Percentiles rank a stretch among this genome's conserved stretches.
Conservation (phyloP, 1,284 basidiomycete species). For the Sanguinoderma infundibulare region DNA sequence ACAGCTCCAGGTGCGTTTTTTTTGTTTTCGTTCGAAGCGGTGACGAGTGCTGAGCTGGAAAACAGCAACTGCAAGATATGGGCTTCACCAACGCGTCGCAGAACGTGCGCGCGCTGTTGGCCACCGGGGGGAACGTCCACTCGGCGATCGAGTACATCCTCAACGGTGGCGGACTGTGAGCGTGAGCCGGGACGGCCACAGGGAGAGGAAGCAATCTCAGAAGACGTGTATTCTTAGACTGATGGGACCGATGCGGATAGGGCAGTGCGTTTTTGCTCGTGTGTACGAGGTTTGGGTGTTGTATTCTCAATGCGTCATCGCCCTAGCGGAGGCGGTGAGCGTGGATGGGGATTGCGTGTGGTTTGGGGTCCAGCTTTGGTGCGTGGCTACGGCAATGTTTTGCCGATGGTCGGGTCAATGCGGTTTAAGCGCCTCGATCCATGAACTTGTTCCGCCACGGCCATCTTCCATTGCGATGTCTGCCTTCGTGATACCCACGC, state of each 20-base stretch:
- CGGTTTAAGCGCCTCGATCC: background rate
- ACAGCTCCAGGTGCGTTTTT: slow-evolving; percentile 68
- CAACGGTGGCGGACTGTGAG: slow-evolving; percentile 69
- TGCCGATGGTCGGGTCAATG: background rate
- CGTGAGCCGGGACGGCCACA: background rate
- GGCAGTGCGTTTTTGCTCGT: background rate
- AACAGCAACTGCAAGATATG: slow-evolving; percentile 87
- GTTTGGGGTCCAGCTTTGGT: background rate
- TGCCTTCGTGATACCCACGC: too few relatives aligned
- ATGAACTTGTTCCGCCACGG: background rate
- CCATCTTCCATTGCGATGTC: too few relatives aligned
- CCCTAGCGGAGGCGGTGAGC: background rate
- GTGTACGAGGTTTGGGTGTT: background rate
- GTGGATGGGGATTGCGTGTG: background rate
- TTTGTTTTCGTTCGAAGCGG: background rate
- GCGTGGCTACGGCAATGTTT: background rate
- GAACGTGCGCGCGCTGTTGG: slow-evolving; percentile 87
- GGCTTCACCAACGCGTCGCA: slow-evolving; percentile 84
- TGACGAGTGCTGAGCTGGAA: slow-evolving; percentile 2
- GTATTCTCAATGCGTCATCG: background rate
- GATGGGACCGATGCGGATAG: background rate
- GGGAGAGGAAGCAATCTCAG: background rate
- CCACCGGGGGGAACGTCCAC: slow-evolving; percentile 89
- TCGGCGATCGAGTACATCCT: slow-evolving; percentile 92
- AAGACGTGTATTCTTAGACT: background rate